Evolutionary conservation across 768 basidiomycete species (phyloP).

Genomic region (Nevesoporus exiguus): DNA sequence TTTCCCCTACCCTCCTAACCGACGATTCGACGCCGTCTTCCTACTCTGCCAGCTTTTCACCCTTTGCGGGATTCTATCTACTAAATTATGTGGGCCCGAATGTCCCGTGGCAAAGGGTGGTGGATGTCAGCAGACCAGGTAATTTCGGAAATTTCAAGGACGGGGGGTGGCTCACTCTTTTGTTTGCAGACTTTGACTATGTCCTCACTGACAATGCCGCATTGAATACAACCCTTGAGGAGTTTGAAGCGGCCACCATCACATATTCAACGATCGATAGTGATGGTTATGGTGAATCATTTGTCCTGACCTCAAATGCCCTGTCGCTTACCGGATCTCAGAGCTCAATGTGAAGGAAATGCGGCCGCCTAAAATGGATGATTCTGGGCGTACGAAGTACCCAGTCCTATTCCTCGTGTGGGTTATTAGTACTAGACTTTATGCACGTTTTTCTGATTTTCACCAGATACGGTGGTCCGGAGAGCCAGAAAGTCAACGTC

Average conservation of each 20-base stretch:
- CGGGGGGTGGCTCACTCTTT: not conserved
- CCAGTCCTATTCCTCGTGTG: constrained; percentile 90
- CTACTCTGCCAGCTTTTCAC: constrained; percentile 75
- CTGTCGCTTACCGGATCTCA: constrained; percentile 33
- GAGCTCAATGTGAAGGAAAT: constrained; percentile 90
- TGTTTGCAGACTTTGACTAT: constrained; percentile 52
- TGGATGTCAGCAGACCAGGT: constrained; percentile 51
- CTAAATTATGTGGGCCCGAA: constrained; percentile 77
- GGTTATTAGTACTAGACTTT: constrained; percentile 1
- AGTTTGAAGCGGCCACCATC: constrained; percentile 71
- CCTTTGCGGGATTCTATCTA: constrained; percentile 80
- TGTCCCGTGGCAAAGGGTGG: constrained; percentile 83
- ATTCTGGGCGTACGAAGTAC: constrained; percentile 93
- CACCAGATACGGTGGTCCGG: constrained; percentile 84
- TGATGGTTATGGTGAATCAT: constrained; percentile 68
- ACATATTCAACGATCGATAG: constrained; percentile 68
- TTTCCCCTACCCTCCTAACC: constrained; percentile 48
- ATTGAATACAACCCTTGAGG: constrained; percentile 58
- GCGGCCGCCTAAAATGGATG: constrained; percentile 89
- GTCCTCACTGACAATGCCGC: constrained; percentile 67
- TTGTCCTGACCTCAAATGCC: constrained; percentile 15
- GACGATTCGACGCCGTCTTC: constrained; percentile 50
- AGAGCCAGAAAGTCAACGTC: constrained; percentile 72
- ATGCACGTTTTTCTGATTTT: constrained; percentile 7
- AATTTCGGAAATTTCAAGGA: constrained; percentile 17